Evolutionary conservation across 2,329 filamentous ascomycete species (phyloP).

Genomic region (Emergomyces pasteurianus): DNA sequence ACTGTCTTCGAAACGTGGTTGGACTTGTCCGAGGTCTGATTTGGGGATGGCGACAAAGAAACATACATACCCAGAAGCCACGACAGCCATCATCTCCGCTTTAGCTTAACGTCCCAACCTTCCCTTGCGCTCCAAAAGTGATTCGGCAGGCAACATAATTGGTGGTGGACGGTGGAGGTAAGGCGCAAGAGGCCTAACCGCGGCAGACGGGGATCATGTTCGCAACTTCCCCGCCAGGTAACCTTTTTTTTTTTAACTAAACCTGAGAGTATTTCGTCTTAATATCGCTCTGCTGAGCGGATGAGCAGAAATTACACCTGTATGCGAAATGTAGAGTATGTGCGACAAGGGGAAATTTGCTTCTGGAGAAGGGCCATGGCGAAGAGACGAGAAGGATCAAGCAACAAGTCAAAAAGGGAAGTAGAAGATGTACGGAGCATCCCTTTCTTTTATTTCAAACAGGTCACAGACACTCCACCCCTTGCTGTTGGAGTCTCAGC

Average conservation of each 20-base stretch:
- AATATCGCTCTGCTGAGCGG: neutral
- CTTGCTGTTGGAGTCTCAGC: neutral
- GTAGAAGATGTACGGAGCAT: too few relatives aligned
- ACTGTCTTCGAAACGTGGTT: neutral
- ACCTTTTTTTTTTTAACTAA: neutral
- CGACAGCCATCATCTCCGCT: neutral
- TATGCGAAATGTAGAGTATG: neutral
- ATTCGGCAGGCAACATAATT: neutral
- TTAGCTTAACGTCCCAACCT: neutral
- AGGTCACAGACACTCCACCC: neutral
- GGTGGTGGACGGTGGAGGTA: neutral
- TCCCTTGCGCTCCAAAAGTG: neutral
- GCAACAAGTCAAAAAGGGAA: too few relatives aligned
- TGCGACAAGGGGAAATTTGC: neutral
- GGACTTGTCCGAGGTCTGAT: too few relatives aligned
- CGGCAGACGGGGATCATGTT: neutral
- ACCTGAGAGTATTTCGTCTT: neutral
- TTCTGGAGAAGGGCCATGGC: neutral
- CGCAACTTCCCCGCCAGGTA: neutral
- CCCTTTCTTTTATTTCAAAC: too few relatives aligned
- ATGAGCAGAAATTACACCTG: neutral
- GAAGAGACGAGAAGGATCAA: neutral
- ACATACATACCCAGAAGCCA: neutral
- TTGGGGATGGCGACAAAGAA: neutral
- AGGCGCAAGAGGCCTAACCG: neutral